A percentile compares a stretch with the other conserved stretches of the same genome.
Conservation (phyloP, 768 basidiomycete species). For the Suillus subalutaceus region DNA sequence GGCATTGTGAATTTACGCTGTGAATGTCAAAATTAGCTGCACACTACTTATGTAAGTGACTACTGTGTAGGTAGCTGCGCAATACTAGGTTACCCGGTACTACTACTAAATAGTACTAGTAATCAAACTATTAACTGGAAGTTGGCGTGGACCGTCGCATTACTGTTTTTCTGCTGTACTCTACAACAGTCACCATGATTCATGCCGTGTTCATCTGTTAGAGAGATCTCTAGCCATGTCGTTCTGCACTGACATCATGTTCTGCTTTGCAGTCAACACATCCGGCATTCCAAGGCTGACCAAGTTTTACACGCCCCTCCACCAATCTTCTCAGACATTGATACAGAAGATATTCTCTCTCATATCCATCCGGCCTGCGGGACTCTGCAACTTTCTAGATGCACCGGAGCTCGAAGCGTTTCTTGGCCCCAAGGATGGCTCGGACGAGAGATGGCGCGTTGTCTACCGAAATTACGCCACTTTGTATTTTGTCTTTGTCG, state of each 20-base stretch:
- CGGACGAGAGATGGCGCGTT: slow-evolving; percentile 74
- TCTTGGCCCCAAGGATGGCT: slow-evolving; percentile 53
- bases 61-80: too few species aligned
- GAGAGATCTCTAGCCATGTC: slow-evolving; percentile 27
- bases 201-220: slow-evolving; percentile 86
- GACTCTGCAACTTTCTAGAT: slow-evolving; percentile 95
- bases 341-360: slow-evolving; percentile 91
- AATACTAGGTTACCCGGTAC: too few species aligned
- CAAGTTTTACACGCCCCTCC: slow-evolving; percentile 87
- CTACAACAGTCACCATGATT: slow-evolving; percentile 53
- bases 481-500: slow-evolving; percentile 95
- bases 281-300: slow-evolving; percentile 83
- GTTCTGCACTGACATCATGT: slow-evolving; percentile 22
- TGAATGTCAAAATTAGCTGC: too few species aligned
- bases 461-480: slow-evolving; percentile 97
- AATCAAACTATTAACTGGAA: background rate
- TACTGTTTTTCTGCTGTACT: background rate
- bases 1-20: too few species aligned
- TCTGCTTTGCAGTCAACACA: slow-evolving; percentile 75
- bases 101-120: background rate
- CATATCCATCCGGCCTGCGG: slow-evolving; percentile 76
- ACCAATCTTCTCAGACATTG: slow-evolving; percentile 60
- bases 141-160: background rate
- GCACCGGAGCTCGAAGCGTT: slow-evolving; percentile 84
- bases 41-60: too few species aligned